phyloP scores from a whole-genome alignment of 1,284 basidiomycete species.

The Singerocomus rubriflavus region DNA sequence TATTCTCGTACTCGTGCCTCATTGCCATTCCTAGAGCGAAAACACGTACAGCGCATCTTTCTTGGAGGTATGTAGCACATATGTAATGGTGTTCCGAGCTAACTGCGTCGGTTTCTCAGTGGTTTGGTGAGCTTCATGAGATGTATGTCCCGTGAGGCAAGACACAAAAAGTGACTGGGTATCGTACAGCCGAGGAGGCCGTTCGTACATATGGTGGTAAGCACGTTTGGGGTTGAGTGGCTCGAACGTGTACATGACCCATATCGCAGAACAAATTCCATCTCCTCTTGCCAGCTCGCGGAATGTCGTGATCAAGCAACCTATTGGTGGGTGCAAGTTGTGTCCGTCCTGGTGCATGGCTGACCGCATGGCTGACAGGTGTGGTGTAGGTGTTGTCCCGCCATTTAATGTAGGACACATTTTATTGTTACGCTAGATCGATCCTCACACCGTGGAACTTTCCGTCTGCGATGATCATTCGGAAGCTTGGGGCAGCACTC shows the following conservation, averaged over 20 bases:
- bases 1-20: neutral
- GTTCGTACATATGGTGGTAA: constrained; percentile 78
- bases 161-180: neutral
- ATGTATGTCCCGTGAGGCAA: neutral
- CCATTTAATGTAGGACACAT: neutral
- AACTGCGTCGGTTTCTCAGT: constrained; percentile 41
- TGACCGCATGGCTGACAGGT: constrained; percentile 35
- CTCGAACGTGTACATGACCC: constrained; percentile 2
- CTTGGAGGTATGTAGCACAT: constrained; percentile 56
- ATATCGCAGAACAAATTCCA: constrained; percentile 72
- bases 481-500: constrained; percentile 86
- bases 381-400: constrained; percentile 49
- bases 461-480: constrained; percentile 91
- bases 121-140: constrained; percentile 59
- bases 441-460: constrained; percentile 90
- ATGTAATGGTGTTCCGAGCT: neutral
- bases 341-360: neutral
- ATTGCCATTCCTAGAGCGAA: constrained; percentile 55
- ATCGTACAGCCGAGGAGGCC: constrained; percentile 74
- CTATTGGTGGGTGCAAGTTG: constrained; percentile 62
- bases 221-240: constrained; percentile 12
- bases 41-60: constrained; percentile 81
- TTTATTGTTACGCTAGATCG: constrained; percentile 43
- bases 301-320: constrained; percentile 94
- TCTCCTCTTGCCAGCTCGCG: constrained; percentile 69